Base-by-base conservation (phyloP, 345 rosid species). In the Cochlearia excelsa region DNA sequence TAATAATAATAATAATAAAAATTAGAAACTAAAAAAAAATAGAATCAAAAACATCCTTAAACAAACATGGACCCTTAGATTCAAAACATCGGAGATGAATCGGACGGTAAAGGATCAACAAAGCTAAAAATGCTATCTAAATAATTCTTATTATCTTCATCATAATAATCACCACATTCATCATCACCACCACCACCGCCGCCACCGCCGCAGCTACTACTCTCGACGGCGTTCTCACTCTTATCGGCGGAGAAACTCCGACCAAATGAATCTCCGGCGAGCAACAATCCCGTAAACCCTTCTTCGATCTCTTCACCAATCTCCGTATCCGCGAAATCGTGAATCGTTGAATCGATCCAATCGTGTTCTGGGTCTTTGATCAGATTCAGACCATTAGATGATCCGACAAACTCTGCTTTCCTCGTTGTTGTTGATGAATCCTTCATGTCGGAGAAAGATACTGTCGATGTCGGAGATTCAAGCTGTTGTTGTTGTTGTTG, bases 61-160 rank as follows among this genome's bases (percentile, higher is more conserved):
- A 61, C 7, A 33, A 34, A 61, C 31, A 55, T 69, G 0, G 30
- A 49, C 74, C 68, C n/a, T 69, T 26, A 33, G 48, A 62, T 48
- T 69, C n/a, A 69, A 26, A 69, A 69, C 52, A 69, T 62, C 0
- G 68, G 46, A 6, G 90, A 83, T 10, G 96, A 81, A 60, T 76
- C 78, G 34, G 90, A 75, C 16, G 98, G 96, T 3, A 88, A 82
- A 66, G 95, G 87, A 60, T 88, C 86, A 54, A 91, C 90, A 79
- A 86, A 79, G 72, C 78, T 88, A 43, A 91, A 92, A 75, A 91
- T 86, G 59, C 86, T 84, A 54, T 82, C 85, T 91, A 95, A 88
- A 51, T 91, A 91, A 53, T 84, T 88, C 84, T 88, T 91, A 69
- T 78, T 91, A 67, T 91, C 98, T 69, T 85, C 90, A 43, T 79